Percentiles rank a stretch among this genome's conserved stretches.
Evolutionary conservation across 2,329 filamentous ascomycete genomes (phyloP).

Genomic region (Annulohypoxylon truncatum): DNA sequence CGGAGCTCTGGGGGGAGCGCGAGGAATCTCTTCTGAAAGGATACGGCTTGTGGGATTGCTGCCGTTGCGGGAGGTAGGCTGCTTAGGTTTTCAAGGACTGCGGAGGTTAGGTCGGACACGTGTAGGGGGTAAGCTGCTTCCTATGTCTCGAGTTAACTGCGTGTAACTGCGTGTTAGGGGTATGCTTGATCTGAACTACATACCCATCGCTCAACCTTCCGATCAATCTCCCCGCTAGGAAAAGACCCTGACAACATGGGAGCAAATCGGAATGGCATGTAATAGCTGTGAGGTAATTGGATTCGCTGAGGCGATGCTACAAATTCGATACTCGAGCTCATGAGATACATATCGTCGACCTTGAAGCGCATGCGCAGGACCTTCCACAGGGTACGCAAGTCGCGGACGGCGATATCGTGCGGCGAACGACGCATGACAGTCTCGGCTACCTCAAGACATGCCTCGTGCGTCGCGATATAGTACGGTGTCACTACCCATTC

Average conservation of each 20-base stretch:
- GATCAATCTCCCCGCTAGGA: neutral
- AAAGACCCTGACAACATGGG: neutral
- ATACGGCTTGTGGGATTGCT: neutral
- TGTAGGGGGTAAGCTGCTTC: conserved; percentile 18
- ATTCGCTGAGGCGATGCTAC: conserved; percentile 8
- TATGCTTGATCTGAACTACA: neutral
- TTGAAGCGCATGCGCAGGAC: conserved; percentile 37
- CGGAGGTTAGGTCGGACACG: conserved; percentile 18
- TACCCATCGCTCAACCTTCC: conserved; percentile 27
- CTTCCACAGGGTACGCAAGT: conserved; percentile 40
- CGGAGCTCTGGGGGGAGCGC: conserved; percentile 30
- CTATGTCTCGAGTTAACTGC: neutral
- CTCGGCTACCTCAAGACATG: conserved; percentile 37
- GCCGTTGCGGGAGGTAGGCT: conserved; percentile 2
- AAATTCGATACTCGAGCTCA: conserved; percentile 7
- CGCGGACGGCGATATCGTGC: conserved; percentile 26
- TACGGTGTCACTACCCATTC: conserved; percentile 25
- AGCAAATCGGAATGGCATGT: conserved; percentile 17
- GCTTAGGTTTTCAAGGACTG: conserved; percentile 28
- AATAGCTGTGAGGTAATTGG: conserved; percentile 30
- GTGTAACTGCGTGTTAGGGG: neutral
- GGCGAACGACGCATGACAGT: conserved; percentile 23
- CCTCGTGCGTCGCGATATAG: conserved; percentile 37
- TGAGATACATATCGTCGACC: conserved; percentile 33
- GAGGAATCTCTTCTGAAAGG: conserved; percentile 27